These are phyloP conservation scores for Camelina sativa DNA, from an alignment of 345 rosid genomes.

Conservation along the genomic window DNA sequence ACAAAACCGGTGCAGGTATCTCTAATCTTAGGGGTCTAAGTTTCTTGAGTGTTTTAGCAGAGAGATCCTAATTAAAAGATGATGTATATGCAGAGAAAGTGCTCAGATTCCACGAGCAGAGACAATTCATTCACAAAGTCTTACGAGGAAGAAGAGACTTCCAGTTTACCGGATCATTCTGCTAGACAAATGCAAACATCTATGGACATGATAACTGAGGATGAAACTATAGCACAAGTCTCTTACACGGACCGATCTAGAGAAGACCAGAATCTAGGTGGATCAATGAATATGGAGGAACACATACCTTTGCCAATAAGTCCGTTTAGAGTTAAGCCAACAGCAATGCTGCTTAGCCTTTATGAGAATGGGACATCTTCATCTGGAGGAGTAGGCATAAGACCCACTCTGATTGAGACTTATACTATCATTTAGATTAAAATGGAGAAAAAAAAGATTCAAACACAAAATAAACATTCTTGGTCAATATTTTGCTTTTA, in stretches of 20 bases:
- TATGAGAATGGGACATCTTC: constrained; percentile 39
- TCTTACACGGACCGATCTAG: constrained; percentile 2
- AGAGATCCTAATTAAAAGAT: constrained; percentile 8
- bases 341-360: constrained; percentile 17
- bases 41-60: constrained; percentile 19
- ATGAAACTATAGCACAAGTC: constrained; percentile 18
- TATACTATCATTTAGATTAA: constrained; percentile 32
- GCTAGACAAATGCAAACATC: constrained; percentile 30
- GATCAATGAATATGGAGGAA: constrained; percentile 28
- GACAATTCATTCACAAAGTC: constrained; percentile 27
- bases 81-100: constrained; percentile 29
- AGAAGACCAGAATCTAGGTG: constrained; percentile 23
- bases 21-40: constrained; percentile 2
- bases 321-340: constrained; percentile 23
- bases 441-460: background rate
- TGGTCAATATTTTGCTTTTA: constrained; percentile 34
- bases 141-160: constrained; percentile 28
- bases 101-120: constrained; percentile 29
- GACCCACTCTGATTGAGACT: constrained; percentile 26
- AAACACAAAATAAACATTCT: constrained; percentile 20
- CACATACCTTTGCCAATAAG: constrained; percentile 36
- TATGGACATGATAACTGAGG: constrained; percentile 23
- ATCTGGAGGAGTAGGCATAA: constrained; percentile 19
- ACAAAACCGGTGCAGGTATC: constrained; percentile 32
- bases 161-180: constrained; percentile 11